Evolutionary conservation across 2,329 filamentous ascomycete species (phyloP), one percentile per base, ranked within the genome.

Genomic region (Aspergillus flavus): DNA sequence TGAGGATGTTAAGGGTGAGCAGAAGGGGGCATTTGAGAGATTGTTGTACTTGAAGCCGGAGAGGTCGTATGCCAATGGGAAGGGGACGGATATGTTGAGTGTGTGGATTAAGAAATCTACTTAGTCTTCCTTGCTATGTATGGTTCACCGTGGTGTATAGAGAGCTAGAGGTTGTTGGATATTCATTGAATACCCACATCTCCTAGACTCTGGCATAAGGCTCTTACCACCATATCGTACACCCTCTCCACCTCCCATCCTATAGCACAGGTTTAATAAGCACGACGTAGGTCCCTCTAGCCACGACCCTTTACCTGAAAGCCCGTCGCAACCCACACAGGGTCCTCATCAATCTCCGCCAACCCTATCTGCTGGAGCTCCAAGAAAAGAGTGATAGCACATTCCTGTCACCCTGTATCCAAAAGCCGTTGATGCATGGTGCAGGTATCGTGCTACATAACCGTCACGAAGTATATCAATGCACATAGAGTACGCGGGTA

Each of bases 81-180:
- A 68, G 59, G 76, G 74, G 9, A 76, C 72, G 11, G 76, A 78
- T 68, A 75, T 72, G 74, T 39, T 79, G 41, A 76, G 74, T 65
- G 69, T 78, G 48, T 79, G 69, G 55, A 60, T 32, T 23, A 60
- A 65, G 45, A 61, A 57, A 32, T 11, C 19, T 28, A 16, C 23
- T 6, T 48, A 48, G 45, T 26, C 4, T 23, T 23, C 19, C 14
- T 46, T 23, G 9, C 11, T 6, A 21, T 23, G 21, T 12, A 21
- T 23, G 43, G 11, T 46, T 46, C 12, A 16, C 34, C 34, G 1
- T 36, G 34, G 10, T 23, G 10, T 12, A 23, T 46, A 12, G n/a
- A 46, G n/a, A 11, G 16, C 9, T 41, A 9, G 16, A 14, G 12
- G 11, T 9, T 41, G 2, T 41, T 41, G 19, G 6, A 41, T 41